Evolutionary conservation across 192 early-diverging fungal genomes (phyloP), one percentile per base, ranked within the genome.

Genomic region (Phycomyces nitens): DNA sequence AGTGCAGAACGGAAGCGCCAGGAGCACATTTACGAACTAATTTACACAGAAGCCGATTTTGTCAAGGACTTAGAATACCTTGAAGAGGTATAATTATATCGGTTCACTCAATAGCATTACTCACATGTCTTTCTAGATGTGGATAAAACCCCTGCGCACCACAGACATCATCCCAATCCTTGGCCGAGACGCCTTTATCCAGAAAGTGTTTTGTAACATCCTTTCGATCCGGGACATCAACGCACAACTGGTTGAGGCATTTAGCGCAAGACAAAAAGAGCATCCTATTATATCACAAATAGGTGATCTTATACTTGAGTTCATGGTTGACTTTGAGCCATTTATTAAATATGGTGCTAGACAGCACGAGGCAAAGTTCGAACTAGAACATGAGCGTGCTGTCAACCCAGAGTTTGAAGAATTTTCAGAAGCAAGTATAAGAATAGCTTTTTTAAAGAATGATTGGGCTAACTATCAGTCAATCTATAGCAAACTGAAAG

Each of bases 311-410:
- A 78, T 94, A 41, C 64, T 88, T 14, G 58, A 70, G 44, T 79
- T 81, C 59, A 80, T 84, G 1, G 73, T 78, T 34, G 76, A 82
- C 57, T 82, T 92, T 52, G 79, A 89, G 53, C 83, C 87, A 1
- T 96, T 92, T 63, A 84, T 94, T 40, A 80, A 85, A 50, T 98
- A 98, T 78, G 92, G 92, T 22, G 90, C 88, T 15, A 84, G 90
- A 66, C 92, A 94, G 68, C 82, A 88, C 20, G 90, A 88, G 71
- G 91, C 88, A 43, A 90, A 90, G 70, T 86, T 88, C 70, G 84
- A 86, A 49, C 77, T 97, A 53, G 93, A 95, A 54, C 82, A 86
- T 16, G 95, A 97, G 66, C 84, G 80, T 63, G 75, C 73, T 55
- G 74, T 59, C 24, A 94, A 94, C 57, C 43, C 55, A 27, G 72